Evolutionary conservation across 2,329 filamentous ascomycete genomes (phyloP).

Genomic region (Tolypocladium tundrense): DNA sequence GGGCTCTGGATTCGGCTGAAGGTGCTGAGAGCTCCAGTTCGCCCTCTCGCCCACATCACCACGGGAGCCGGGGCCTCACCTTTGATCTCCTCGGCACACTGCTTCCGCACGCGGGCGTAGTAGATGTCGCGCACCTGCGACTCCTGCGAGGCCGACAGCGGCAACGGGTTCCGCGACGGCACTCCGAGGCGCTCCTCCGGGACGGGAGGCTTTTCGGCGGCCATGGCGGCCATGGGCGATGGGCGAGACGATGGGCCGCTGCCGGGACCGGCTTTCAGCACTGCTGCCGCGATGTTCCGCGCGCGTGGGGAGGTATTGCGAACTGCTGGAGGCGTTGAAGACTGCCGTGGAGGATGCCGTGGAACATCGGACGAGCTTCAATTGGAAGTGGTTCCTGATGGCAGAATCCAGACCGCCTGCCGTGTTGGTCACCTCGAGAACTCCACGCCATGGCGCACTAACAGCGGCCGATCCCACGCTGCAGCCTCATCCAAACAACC

Average conservation of each 20-base stretch:
- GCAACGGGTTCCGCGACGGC: constrained; percentile 67
- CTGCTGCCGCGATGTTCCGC: neutral
- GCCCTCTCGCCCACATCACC: neutral
- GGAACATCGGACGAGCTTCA: neutral
- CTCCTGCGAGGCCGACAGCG: constrained; percentile 73
- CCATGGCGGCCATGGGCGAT: constrained; percentile 21
- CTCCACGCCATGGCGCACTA: neutral
- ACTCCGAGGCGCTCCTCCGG: constrained; percentile 28
- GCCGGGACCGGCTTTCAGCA: neutral
- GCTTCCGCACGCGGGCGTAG: constrained; percentile 64
- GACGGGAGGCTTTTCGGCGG: constrained; percentile 20
- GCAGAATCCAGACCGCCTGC: constrained; percentile 3
- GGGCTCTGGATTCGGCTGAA: neutral
- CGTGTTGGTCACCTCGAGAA: neutral
- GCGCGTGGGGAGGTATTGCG: neutral
- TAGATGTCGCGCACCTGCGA: constrained; percentile 72
- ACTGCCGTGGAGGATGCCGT: neutral
- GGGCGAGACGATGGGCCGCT: neutral
- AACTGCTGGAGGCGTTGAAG: neutral
- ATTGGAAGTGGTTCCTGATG: neutral
- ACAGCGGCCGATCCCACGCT: neutral
- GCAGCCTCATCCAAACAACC: neutral
- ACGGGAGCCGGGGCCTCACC: constrained; percentile 30
- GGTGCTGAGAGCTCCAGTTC: neutral
- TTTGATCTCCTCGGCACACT: constrained; percentile 71